Evolutionary conservation across 2,329 filamentous ascomycete genomes (phyloP).

Genomic region (Lasiodiplodia citricola): DNA sequence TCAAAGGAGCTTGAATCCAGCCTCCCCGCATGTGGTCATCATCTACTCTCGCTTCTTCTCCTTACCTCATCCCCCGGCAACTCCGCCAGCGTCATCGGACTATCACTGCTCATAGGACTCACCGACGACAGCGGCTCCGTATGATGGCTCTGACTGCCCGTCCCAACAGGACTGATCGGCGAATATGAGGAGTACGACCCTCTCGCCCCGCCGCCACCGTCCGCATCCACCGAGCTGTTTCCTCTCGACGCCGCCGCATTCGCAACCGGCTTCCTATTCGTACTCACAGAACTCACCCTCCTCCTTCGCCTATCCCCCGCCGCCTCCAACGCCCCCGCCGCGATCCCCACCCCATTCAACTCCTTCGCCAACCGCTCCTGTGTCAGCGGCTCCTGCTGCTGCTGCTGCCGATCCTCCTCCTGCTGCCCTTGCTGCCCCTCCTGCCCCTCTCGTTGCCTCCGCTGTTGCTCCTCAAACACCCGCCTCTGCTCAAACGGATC

Average conservation of each 20-base stretch:
- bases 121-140: slow-evolving; percentile 4
- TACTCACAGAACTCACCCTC: neutral
- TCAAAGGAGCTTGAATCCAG: neutral
- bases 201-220: neutral
- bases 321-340: neutral
- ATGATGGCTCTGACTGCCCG: neutral
- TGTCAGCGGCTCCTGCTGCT: no score
- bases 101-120: neutral
- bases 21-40: neutral
- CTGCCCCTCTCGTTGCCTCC: neutral
- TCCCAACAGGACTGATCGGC: neutral
- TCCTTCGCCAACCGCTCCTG: neutral
- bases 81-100: slow-evolving; percentile 1
- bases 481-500: neutral
- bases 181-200: neutral
- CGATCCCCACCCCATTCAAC: neutral
- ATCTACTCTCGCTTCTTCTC: neutral
- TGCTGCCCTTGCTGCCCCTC: neutral
- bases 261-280: slow-evolving; percentile 6
- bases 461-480: neutral
- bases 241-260: neutral
- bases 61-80: neutral
- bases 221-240: neutral
- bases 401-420: neutral
- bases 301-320: neutral